phyloP scores from a whole-genome alignment of 345 rosid species.

The Raphanus sativus region DNA sequence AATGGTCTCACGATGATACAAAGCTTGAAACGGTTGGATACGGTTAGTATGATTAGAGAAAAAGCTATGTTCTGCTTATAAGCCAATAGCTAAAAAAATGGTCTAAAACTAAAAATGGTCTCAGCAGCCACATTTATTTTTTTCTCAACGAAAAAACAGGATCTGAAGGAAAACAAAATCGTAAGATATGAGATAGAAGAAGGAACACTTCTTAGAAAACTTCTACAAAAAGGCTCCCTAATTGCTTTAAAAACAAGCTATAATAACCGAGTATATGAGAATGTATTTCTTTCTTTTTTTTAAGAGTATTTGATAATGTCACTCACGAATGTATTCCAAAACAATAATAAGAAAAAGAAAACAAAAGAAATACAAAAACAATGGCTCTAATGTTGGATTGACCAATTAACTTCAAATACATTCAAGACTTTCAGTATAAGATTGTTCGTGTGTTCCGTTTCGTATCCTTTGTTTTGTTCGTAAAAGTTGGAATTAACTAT shows the following conservation, averaged over 20 bases:
- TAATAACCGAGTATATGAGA: too few species aligned
- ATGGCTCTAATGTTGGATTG: background rate
- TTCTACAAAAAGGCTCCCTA: background rate
- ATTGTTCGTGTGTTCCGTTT: background rate
- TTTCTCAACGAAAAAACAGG: background rate
- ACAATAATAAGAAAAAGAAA: too few species aligned
- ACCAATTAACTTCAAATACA: background rate
- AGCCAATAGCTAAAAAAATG: background rate
- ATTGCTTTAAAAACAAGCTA: too few species aligned
- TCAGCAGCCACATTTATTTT: background rate
- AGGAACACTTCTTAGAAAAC: background rate
- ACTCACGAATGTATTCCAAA: background rate
- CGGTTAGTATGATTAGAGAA: background rate
- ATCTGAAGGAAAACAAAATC: background rate
- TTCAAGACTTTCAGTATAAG: background rate
- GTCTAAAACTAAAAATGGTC: background rate
- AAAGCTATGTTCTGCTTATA: background rate
- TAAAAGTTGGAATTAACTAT: background rate
- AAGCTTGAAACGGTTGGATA: background rate
- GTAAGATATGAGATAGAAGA: background rate
- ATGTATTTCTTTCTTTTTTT: too few species aligned
- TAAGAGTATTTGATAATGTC: background rate
- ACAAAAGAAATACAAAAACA: background rate
- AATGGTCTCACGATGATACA: background rate
- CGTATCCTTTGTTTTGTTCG: background rate